These are phyloP conservation scores for Crithidia mellificae DNA, from an alignment of 208 protist genomes.

Conservation along the genomic window DNA sequence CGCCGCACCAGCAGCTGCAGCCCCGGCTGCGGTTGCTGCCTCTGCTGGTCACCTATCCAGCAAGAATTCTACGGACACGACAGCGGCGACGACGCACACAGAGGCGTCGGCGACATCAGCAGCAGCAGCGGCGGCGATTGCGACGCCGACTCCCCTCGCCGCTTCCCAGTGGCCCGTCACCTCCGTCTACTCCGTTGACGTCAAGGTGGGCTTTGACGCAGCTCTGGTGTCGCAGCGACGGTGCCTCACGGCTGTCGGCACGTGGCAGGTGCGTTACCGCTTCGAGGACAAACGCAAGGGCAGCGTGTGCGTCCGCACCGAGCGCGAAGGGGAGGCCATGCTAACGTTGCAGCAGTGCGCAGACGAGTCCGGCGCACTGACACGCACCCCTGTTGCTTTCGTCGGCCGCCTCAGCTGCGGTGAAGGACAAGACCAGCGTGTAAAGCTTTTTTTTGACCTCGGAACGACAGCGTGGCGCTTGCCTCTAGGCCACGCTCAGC, in stretches of 20 bases:
- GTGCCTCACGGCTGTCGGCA: conserved; percentile 5
- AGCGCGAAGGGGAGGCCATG: conserved; percentile 20
- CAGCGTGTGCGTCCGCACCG: conserved; percentile 6
- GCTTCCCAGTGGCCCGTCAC: conserved; percentile 2
- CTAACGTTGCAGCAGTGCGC: conserved; percentile 13
- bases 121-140: not conserved
- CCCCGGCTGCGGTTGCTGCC: no score
- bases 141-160: not conserved
- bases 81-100: not conserved
- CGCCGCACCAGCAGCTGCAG: not conserved
- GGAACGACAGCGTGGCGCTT: conserved; percentile 19
- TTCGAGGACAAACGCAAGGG: conserved; percentile 9
- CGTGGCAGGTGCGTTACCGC: conserved; percentile 13
- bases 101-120: no score
- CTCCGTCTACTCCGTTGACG: conserved; percentile 10
- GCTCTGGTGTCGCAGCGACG: conserved; percentile 11
- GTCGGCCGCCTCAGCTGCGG: conserved; percentile 1
- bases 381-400: conserved; percentile 10
- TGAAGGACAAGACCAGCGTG: not conserved
- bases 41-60: no score
- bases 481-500: conserved; percentile 14
- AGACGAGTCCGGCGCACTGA: conserved; percentile 11
- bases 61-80: not conserved
- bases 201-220: conserved; percentile 14
- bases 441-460: conserved; percentile 4